These are phyloP conservation scores for Penicillium macrosclerotiorum DNA, from an alignment of 495 filamentous ascomycete genomes.

Conservation along the genomic window DNA sequence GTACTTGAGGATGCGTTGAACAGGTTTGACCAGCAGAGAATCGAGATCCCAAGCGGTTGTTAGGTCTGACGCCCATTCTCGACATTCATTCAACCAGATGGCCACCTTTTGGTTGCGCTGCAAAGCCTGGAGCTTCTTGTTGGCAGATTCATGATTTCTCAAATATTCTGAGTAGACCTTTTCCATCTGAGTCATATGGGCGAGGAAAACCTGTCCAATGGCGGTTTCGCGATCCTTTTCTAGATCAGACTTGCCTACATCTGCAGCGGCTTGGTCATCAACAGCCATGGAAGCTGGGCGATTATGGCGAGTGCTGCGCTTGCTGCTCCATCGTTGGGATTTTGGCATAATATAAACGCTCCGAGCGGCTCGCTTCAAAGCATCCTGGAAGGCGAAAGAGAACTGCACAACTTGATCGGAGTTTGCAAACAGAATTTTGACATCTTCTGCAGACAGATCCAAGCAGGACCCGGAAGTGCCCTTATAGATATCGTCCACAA, in stretches of 20 bases:
- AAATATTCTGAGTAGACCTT: conserved; percentile 81
- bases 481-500: conserved; percentile 94
- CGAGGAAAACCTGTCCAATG: conserved; percentile 75
- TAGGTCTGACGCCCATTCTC: conserved; percentile 79
- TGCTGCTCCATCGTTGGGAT: conserved; percentile 55
- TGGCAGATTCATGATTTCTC: conserved; percentile 81
- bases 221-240: conserved; percentile 73
- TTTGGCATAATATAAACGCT: conserved; percentile 68
- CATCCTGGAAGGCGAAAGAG: conserved; percentile 70
- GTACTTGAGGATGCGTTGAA: conserved; percentile 90
- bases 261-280: conserved; percentile 28
- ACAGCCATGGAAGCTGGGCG: conserved; percentile 16
- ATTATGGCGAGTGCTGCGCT: conserved; percentile 48
- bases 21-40: conserved; percentile 90
- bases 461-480: conserved; percentile 83
- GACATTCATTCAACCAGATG: conserved; percentile 91
- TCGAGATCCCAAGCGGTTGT: conserved; percentile 92
- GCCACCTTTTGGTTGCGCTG: conserved; percentile 72
- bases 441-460: conserved; percentile 75
- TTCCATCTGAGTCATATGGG: conserved; percentile 75
- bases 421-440: conserved; percentile 87
- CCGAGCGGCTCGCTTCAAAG: conserved; percentile 72
- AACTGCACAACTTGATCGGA: conserved; percentile 83
- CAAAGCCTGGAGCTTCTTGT: conserved; percentile 70
- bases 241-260: conserved; percentile 48